These are phyloP conservation scores for Colletotrichum tamarilloi DNA, from an alignment of 2,329 filamentous ascomycete species.

Conservation along the genomic window DNA sequence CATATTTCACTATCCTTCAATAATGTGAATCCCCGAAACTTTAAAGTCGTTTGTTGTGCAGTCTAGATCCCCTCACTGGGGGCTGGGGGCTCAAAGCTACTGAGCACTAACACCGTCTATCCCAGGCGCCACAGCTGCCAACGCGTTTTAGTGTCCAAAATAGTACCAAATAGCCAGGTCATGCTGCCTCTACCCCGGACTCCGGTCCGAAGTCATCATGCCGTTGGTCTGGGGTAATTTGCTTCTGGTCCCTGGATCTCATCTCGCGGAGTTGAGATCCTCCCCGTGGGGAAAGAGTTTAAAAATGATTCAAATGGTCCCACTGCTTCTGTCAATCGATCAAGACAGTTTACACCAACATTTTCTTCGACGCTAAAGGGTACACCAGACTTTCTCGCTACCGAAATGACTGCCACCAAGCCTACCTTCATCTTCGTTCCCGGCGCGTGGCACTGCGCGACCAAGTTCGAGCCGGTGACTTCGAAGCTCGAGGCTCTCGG, in stretches of 20 bases:
- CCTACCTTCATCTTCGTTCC: constrained; percentile 56
- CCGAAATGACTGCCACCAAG: background rate
- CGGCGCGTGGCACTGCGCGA: constrained; percentile 56
- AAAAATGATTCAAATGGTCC: background rate
- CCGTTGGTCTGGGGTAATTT: background rate
- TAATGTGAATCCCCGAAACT: background rate
- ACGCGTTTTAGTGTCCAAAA: background rate
- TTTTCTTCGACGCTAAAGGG: background rate
- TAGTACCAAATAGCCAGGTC: background rate
- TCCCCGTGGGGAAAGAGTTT: background rate
- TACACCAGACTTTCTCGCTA: background rate
- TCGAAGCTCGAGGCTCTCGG: constrained; percentile 13
- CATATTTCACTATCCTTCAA: background rate
- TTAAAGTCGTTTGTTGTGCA: background rate
- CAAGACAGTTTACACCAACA: background rate
- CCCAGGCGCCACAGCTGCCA: background rate
- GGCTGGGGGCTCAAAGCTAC: background rate
- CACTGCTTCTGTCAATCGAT: background rate
- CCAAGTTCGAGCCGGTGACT: constrained; percentile 10
- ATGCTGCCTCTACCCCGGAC: background rate
- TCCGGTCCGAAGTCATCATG: background rate
- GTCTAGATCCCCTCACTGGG: background rate
- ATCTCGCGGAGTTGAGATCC: background rate
- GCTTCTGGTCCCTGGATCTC: background rate
- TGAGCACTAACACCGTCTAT: background rate